Base-by-base conservation (phyloP, 1,284 basidiomycete genomes). In the Cryptococcus sp. region DNA sequence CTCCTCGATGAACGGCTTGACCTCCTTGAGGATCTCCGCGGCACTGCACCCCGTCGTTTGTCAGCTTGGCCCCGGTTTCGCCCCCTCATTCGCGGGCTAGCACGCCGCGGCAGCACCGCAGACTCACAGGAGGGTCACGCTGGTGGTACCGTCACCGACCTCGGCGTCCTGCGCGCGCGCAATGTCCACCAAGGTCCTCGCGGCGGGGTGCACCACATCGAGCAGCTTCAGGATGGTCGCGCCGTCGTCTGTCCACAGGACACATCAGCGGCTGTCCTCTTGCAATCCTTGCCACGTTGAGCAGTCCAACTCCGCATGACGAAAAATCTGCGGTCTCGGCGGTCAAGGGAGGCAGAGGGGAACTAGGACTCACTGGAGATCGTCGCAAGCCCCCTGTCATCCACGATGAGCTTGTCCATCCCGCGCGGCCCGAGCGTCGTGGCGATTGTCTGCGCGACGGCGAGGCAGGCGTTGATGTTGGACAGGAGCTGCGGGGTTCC, bases 141-240 rank as follows among this genome's bases (percentile, higher is more conserved):
- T 92, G 4, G 96, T 99, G 0, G 96, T 99, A 39, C 95, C 95
- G 79, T 98, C 95, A 52, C 95, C 95, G 48, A 98, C 92, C 78
- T 98, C 95, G 18, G 95, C 94, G 75, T 98, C 95, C 77, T 98
- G 95, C 7, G 95, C 95, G 42, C 95, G 86, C 43, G 94, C 95
- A 73, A 98, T 98, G 73, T 98, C 95, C 52, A 98, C 95, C 51
- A 98, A 82, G 23, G 93, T 96, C 70, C 91, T 86, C 35, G 95
- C 95, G 48, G 95, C 95, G 46, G 95, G 95, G 77, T 98, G 95
- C 8, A 98, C 88, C 72, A 99, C 96, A 68, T 98, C 95, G 59
- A 98, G 84, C 47, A 98, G 82, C 78, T 96, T 96, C 70, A 98
- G 82, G 69, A 99, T 96, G 53, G 95, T 98, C 45, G 95, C 95